Percentiles rank a stretch among this genome's conserved stretches.
These are phyloP conservation scores for Rhizoclosmatium globosum DNA, from an alignment of 192 early-diverging fungal genomes.

Conservation along the genomic window DNA sequence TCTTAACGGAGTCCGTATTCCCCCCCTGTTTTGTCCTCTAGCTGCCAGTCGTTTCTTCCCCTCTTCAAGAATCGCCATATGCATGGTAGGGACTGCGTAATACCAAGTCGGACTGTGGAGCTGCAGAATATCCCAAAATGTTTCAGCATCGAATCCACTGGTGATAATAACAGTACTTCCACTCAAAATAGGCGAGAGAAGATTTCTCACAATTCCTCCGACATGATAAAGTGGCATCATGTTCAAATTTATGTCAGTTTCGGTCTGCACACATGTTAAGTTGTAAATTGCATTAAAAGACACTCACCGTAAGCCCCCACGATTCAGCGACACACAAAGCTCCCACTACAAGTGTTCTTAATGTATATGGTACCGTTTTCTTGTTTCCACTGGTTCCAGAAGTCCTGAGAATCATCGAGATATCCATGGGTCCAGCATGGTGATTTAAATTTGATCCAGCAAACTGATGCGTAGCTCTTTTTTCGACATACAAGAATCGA, in stretches of 20 bases:
- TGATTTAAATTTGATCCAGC: background rate
- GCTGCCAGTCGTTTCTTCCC: constrained; percentile 10
- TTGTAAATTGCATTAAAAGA: background rate
- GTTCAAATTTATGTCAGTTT: constrained; percentile 41
- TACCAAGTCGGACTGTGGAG: constrained; percentile 41
- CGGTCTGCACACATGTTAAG: background rate
- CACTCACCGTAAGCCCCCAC: constrained; percentile 63
- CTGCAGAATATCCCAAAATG: constrained; percentile 47
- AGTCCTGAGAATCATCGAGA: constrained; percentile 72
- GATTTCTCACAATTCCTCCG: constrained; percentile 80
- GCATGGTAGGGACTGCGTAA: constrained; percentile 80
- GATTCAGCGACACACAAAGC: constrained; percentile 33
- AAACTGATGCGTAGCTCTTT: background rate
- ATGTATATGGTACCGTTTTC: constrained; percentile 37
- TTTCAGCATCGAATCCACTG: constrained; percentile 41
- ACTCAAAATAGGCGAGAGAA: constrained; percentile 73
- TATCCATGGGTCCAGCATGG: background rate
- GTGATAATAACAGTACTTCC: constrained; percentile 77
- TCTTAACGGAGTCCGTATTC: constrained; percentile 33
- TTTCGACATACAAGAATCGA: background rate
- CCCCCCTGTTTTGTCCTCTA: background rate
- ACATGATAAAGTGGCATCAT: constrained; percentile 59
- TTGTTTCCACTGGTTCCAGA: constrained; percentile 80
- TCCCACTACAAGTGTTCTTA: constrained; percentile 33
- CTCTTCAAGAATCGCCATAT: constrained; percentile 60